Evolutionary conservation across 495 filamentous ascomycete genomes (phyloP), one percentile per base, ranked within the genome.

Genomic region (Saxophila tyrrhenica): DNA sequence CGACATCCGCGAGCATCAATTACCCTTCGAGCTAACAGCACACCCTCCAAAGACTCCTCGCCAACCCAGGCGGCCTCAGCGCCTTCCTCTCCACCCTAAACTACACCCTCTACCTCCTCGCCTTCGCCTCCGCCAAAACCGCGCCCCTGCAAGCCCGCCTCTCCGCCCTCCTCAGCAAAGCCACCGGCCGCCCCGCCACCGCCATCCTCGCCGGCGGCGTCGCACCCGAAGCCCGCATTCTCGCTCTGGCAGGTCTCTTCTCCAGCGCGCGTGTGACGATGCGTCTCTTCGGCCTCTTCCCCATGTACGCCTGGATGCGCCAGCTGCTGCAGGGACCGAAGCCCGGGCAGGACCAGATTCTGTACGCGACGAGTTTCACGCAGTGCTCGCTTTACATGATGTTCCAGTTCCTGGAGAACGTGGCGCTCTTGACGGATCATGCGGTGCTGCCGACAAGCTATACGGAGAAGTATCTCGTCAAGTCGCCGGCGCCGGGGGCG

Each of bases 51-150:
- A 69, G 66, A 58, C 50, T 69, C 25, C 55, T 69, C 23, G 61
- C 63, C 22, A 58, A 38, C 46, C 66, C 66, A 20, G 65, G 66
- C 55, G 66, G 66, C 51, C 65, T 69, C 54, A 57, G 47, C 52
- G 32, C 66, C 42, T 63, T 67, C 61, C 65, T 69, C 55, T 64
- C 61, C 32, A 67, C 66, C 52, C 58, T 64, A 50, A 69, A 67
- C 60, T 69, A 69, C 57, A 62, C 61, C 50, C 63, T 69, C 53
- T 69, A 69, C 60, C 59, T 67, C 21, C 61, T 66, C 51, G 65
- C 66, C 19, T 65, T 64, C 61, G 61, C 67, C 38, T 56, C 65
- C 46, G 46, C 64, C 35, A 59, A 59, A 23, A 49, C 62, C 39
- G 55, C 56, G 25, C 48, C 56, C 41, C 38, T 62, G 23, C 38